Percentiles rank a stretch among this genome's conserved stretches.
phyloP scores from a whole-genome alignment of 805 yeast genomes.

The Suhomyces kilbournensis region DNA sequence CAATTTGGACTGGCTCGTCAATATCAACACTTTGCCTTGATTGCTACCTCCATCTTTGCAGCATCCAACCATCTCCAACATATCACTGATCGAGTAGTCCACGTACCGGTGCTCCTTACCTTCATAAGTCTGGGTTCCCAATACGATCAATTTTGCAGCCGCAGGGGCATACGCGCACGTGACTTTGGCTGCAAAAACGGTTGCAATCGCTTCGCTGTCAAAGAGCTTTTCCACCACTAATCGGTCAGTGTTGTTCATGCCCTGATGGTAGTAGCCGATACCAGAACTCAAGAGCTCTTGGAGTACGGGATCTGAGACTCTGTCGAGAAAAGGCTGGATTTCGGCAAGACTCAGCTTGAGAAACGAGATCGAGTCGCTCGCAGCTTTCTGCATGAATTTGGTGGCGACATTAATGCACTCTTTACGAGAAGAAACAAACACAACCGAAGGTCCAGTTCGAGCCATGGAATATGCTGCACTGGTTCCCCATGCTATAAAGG shows the following conservation, averaged over 20 bases:
- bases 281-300: constrained; percentile 50
- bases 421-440: constrained; percentile 58
- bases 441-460: constrained; percentile 10
- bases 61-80: constrained; percentile 62
- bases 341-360: constrained; percentile 38
- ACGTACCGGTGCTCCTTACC: constrained; percentile 69
- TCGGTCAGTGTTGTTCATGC: constrained; percentile 56
- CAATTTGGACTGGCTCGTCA: constrained; percentile 54
- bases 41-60: constrained; percentile 31
- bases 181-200: constrained; percentile 63
- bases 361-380: constrained; percentile 36
- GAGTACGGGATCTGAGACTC: constrained; percentile 47
- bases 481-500: constrained; percentile 50
- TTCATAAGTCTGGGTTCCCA: constrained; percentile 71
- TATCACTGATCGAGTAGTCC: constrained; percentile 63
- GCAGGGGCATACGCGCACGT: constrained; percentile 48
- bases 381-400: constrained; percentile 40
- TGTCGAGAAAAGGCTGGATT: constrained; percentile 39
- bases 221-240: constrained; percentile 53
- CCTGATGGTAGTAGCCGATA: constrained; percentile 58
- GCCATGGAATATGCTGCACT: constrained; percentile 45
- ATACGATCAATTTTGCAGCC: constrained; percentile 55
- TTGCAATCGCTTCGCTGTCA: constrained; percentile 46
- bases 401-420: constrained; percentile 52
- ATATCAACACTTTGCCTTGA: constrained; percentile 44